A percentile compares a stretch with the other conserved stretches of the same genome.
These are phyloP conservation scores for Rhamnella rubrinervis DNA, from an alignment of 331 rosid genomes.

Conservation along the genomic window DNA sequence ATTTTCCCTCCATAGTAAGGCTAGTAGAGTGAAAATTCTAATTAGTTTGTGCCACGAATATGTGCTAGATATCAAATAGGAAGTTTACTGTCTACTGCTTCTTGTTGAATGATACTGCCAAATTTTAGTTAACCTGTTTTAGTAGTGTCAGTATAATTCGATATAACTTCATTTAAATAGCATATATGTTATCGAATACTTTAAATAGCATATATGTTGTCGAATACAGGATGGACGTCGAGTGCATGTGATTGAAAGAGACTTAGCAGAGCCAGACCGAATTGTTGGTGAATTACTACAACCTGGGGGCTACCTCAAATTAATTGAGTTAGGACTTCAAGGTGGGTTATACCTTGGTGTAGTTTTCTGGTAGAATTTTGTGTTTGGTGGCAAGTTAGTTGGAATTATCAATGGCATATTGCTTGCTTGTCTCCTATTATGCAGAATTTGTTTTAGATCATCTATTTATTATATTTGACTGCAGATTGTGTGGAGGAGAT, in stretches of 20 bases:
- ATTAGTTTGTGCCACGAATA: background rate
- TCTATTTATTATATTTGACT: conserved; percentile 16
- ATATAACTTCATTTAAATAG: background rate
- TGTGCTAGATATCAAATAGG: background rate
- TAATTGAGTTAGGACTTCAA: conserved; percentile 87
- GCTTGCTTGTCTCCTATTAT: conserved; percentile 7
- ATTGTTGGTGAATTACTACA: conserved; percentile 93
- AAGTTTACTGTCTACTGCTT: background rate
- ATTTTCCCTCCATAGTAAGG: no score
- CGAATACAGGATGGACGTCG: conserved; percentile 75
- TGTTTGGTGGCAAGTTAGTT: background rate
- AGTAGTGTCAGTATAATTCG: background rate
- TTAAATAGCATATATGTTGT: conserved; percentile 10
- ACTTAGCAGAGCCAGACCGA: conserved; percentile 78
- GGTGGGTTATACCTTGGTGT: conserved; percentile 35
- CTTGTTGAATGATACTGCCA: background rate
- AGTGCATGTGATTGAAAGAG: conserved; percentile 87
- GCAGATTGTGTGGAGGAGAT: conserved; percentile 85
- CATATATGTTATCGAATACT: conserved; percentile 13
- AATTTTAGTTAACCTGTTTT: background rate
- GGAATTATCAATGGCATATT: background rate
- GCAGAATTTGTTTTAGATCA: conserved; percentile 17
- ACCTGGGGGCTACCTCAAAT: conserved; percentile 93
- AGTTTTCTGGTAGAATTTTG: background rate
- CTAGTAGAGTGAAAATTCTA: background rate